phyloP scores from a whole-genome alignment of 257 asterid species.

The Echium plantagineum region DNA sequence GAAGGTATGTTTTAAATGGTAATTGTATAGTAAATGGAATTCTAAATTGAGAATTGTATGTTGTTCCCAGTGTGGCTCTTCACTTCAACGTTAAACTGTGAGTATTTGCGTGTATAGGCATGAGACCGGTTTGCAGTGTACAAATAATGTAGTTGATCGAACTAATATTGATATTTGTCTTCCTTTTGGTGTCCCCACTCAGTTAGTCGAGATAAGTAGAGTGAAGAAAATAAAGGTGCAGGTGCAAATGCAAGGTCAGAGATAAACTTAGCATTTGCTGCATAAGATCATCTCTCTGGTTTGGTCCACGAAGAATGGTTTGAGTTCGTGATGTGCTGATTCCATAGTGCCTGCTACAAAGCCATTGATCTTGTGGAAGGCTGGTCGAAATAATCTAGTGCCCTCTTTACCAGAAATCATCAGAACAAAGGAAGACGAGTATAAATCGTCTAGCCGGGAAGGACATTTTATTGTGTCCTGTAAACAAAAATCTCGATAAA shows the following conservation, averaged over 20 bases:
- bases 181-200: conserved; percentile 29
- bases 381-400: too few relatives aligned
- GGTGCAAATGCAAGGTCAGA: conserved; percentile 71
- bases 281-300: conserved; percentile 55
- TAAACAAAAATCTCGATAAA: conserved; percentile 7
- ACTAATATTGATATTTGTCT: conserved; percentile 34
- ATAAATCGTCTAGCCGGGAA: conserved; percentile 15
- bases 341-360: conserved; percentile 19
- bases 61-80: background rate
- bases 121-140: background rate
- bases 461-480: conserved; percentile 17
- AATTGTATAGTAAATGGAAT: background rate
- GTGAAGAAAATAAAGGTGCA: conserved; percentile 43
- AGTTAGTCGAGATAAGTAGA: conserved; percentile 15
- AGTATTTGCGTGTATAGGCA: background rate
- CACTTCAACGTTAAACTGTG: too few relatives aligned
- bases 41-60: background rate
- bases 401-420: conserved; percentile 20
- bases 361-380: conserved; percentile 30
- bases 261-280: conserved; percentile 36
- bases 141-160: too few relatives aligned
- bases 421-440: conserved; percentile 16
- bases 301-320: conserved; percentile 52
- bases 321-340: conserved; percentile 43
- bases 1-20: background rate